Base-by-base conservation (phyloP, 2,329 filamentous ascomycete genomes). In the Boeremia lycopersici region DNA sequence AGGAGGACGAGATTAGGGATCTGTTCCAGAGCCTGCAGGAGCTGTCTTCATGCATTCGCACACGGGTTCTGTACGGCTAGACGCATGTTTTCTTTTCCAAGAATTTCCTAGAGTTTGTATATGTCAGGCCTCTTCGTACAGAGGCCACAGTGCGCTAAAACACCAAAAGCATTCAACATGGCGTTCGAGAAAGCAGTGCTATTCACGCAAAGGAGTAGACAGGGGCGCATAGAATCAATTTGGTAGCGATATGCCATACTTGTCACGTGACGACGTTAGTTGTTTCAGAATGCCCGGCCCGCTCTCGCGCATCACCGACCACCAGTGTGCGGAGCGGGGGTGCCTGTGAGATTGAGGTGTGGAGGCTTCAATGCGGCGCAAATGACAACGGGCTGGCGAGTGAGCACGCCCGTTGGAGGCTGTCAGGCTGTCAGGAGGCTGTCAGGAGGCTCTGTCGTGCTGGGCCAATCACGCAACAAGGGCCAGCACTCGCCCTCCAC, bases 11-110 rank as follows among this genome's bases (percentile, higher is more conserved):
- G 70, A 91, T 98, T 74, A 93, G 91, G 78, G 87, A 91, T 57
- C 86, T 99, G 49, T 91, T 89, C 64, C 89, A 93, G 64, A 88
- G 84, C 68, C 82, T 99, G 34, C 92, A 98, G 75, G 84, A 83
- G 55, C 82, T 97, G 60, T 87, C 83, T 77, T 93, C 61, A n/a
- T 63, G 78, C 52, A 79, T 81, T 56, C 72, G 79, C 56, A 81
- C 79, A 15, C 71, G 79, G 56, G 78, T 81, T 49, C 65, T 81
- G 62, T 81, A 81, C 64, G 54, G 54, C 30, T 57, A 49, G 30
- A 36, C 8, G 45, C 2, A 8, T 9, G n/a, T 6, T 38, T 25
- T 42, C 9, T 7, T 39, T 31, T 10, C 19, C 13, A 26, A 26
- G 15, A 4, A 40, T 8, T 26, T 39, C 17, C 42, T 34, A 48